Base-by-base conservation (phyloP, 164 flowering plant species). In the Taxillus chinensis region DNA sequence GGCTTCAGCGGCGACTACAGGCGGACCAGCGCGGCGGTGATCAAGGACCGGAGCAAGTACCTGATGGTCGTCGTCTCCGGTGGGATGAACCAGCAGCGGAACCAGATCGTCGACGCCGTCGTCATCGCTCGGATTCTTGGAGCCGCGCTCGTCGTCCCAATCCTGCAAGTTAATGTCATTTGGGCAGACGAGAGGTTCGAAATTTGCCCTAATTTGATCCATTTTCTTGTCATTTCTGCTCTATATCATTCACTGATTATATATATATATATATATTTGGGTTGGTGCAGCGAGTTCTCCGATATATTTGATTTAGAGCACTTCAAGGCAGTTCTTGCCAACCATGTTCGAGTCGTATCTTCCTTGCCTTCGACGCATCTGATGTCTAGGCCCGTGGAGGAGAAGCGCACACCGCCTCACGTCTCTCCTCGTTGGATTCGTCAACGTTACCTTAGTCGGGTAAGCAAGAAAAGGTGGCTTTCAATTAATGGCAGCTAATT, bases 31-130 rank as follows among this genome's bases (percentile, higher is more conserved):
- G 71, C 17, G n/a, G 74, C 2, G 67, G 68, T 87, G 14, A 64
- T 78, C 48, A 80, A 73, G 70, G 84, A 82, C 17, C 70, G 91
- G 69, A 75, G 62, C 1, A 90, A 78, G 79, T 89, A 85, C 70
- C 60, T 95, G 75, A 67, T 91, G 75, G 99, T 95, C 16, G 97
- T 91, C 54, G 99, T 91, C 42, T 75, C 95, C 10, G 99, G 99
- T 3, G 99, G 99, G 7, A 77, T 95, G 83, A 91, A 95, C 68
- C 99, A 91, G 75, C 99, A 95, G 77, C 76, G 97, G 74, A 91
- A 95, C 76, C 97, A 95, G 80, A 91, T 95, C 63, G 95, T 95
- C 39, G 99, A 95, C 66, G 99, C 99, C 45, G 95, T 89, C 37
- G 96, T 95, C 9, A 89, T 95, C 68, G 99, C 97, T 39, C 72